Base-by-base conservation (phyloP, 306 rosid genomes). In the Acacia confusa region DNA sequence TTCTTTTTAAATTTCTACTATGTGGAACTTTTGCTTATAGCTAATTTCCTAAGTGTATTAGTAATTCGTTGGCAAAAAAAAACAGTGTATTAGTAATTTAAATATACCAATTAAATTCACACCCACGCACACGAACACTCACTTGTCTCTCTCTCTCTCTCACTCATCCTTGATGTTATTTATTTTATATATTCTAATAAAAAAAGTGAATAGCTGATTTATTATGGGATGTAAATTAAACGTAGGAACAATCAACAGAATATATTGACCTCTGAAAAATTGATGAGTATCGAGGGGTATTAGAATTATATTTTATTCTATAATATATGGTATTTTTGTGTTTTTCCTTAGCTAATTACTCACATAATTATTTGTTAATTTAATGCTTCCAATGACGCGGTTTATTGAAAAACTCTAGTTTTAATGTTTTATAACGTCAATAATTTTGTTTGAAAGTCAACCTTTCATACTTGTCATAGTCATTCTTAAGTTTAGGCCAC, bases 381-480 rank as follows among this genome's bases (percentile, higher is more conserved):
- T 76, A 82, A 45, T 74, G 55, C 28, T 2, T 76, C 75, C 61
- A 72, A 72, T 82, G 65, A 58, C 72, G 60, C 60, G 81, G 73
- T 82, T 86, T 76, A 20, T 32, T 32, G 32, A 77, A 41, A 69
- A 70, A 41, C 76, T 74, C n/a, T 70, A 80, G 67, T 83, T 77
- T 81, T 74, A 50, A 53, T 20, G 25, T 20, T 53, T 53, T 53
- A 53, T 67, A 77, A 47, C 50, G 66, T 66, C 83, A 43, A 77
- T 80, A 80, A 72, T 22, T 47, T 27, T 78, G 75, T 67, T 64
- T 68, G 75, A 30, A 80, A 77, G 84, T 82, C 86, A 86, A 60
- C 76, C 43, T 85, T 85, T 78, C 85, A 78, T 75, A 79, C 79
- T 79, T 75, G 82, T 64, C 76, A 4, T 36, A 6, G 8, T 6